phyloP scores from a whole-genome alignment of 2,329 filamentous ascomycete species.

The Massarina eburnea region DNA sequence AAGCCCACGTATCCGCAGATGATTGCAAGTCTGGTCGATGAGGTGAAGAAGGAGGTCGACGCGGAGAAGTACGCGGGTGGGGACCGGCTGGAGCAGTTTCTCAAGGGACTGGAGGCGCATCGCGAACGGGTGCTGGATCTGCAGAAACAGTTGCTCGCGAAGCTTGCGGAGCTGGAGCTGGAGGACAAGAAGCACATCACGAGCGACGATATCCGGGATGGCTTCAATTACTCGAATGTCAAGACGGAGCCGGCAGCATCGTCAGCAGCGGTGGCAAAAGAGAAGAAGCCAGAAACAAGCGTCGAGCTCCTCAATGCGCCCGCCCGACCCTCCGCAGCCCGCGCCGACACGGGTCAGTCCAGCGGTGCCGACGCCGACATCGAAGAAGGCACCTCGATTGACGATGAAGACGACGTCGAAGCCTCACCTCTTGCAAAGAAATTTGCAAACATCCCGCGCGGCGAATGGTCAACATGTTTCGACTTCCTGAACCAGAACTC shows the following conservation, averaged over 20 bases:
- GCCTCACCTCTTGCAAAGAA: conserved; percentile 75
- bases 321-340: conserved; percentile 39
- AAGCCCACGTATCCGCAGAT: conserved; percentile 91
- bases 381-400: conserved; percentile 55
- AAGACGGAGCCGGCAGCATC: conserved; percentile 40
- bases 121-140: conserved; percentile 74
- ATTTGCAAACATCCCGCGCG: conserved; percentile 76
- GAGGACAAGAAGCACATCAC: conserved; percentile 90
- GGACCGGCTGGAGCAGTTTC: conserved; percentile 70
- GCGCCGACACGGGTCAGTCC: conserved; percentile 49
- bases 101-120: conserved; percentile 76
- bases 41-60: conserved; percentile 84
- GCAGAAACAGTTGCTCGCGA: conserved; percentile 72
- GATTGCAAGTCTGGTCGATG: conserved; percentile 95
- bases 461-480: conserved; percentile 72
- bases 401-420: conserved; percentile 73
- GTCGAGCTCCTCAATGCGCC: conserved; percentile 77
- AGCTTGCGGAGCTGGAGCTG: conserved; percentile 79
- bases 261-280: conserved; percentile 27
- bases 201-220: conserved; percentile 83
- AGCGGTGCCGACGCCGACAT: conserved; percentile 64
- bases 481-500: conserved; percentile 80
- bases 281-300: conserved; percentile 23
- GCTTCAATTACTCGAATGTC: conserved; percentile 86
- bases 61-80: conserved; percentile 65